Evolutionary conservation across 2,329 filamentous ascomycete species (phyloP), one percentile per base, ranked within the genome.

Genomic region (Aspergillus melleus): DNA sequence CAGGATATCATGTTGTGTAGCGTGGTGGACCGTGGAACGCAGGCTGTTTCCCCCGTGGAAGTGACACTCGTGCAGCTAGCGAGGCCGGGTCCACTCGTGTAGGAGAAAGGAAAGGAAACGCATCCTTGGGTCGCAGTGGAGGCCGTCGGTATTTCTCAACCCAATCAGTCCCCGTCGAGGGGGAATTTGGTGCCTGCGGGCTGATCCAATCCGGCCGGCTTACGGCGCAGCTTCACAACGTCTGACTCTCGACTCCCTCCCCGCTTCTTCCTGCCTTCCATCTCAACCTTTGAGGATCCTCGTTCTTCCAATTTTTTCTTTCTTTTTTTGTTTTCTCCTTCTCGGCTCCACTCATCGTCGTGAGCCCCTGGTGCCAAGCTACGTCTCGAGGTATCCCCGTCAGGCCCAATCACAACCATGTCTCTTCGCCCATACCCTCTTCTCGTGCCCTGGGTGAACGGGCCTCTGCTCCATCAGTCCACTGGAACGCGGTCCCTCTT

Each of bases 291-390:
- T 54, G 46, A 56, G 54, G 49, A 59, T 55, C 32, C 52, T 55
- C 53, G 44, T 57, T 49, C 24, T 24, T 24, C 22, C 42, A 12
- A 42, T 56, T n/a, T 42, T 39, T 29, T 29, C 8, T 29, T 29
- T 57, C 44, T 59, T 55, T 57, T 52, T 52, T 20, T 44, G 39
- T 55, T 55, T 55, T 44, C 20, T 47, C 32, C 29, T 39, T 22
- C 26, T 60, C 58, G 49, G 54, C 61, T 62, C 64, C 53, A 56
- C 50, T 57, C 52, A 26, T 52, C 36, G 52, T 50, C 29, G 32
- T 46, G 26, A 55, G 55, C 61, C 61, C 59, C 59, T 63, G 61
- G 47, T 57, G 61, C 59, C 59, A 63, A 61, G 49, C 59, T 61
- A 42, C 53, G 53, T 57, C 52, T 61, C 59, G 60, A 62, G 59